Base-by-base conservation (phyloP, 768 basidiomycete species). In the Exsudoporus frostii region DNA sequence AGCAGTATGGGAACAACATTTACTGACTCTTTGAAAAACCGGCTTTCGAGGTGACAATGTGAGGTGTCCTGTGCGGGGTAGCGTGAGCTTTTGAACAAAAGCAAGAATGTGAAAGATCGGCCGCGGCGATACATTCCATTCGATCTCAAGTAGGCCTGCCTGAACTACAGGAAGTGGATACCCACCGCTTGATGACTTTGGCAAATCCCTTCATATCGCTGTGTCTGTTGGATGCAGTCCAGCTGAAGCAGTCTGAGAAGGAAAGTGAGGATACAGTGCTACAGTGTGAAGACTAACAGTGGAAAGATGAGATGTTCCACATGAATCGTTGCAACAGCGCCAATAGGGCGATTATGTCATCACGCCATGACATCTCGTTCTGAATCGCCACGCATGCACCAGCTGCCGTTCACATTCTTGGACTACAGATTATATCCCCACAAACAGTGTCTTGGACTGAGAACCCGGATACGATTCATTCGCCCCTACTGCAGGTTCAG, bases 11-110 rank as follows among this genome's bases (percentile, higher is more conserved):
- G 29, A 14, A n/a, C 15, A 58, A 43, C 19, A 51, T 17, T 39
- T 3, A 70, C 83, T 75, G 66, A 96, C 96, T 95, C 81, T 96
- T 96, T 33, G 93, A 72, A 83, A 93, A 87, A 29, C 97, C 97
- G 62, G 89, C 86, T 76, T 85, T 90, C 64, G 81, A 80, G 53
- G 88, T 91, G 68, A 99, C 76, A 65, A 91, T 74, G 73, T 94
- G 92, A 65, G 97, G 97, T 50, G 95, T 94, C 65, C 95, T 92
- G 55, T 32, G 45, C 66, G 8, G 33, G 20, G 24, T 4, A 22
- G 7, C 20, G 30, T 56, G 15, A 66, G 53, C 41, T 30, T 41
- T 27, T 54, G 57, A 45, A 55, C 27, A 24, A 51, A 11, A 38
- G n/a, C 34, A 40, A 39, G n/a, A 13, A 45, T 37, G 30, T 14